Evolutionary conservation across 306 rosid species (phyloP), one percentile per base, ranked within the genome.

Genomic region (Fagus sylvatica): DNA sequence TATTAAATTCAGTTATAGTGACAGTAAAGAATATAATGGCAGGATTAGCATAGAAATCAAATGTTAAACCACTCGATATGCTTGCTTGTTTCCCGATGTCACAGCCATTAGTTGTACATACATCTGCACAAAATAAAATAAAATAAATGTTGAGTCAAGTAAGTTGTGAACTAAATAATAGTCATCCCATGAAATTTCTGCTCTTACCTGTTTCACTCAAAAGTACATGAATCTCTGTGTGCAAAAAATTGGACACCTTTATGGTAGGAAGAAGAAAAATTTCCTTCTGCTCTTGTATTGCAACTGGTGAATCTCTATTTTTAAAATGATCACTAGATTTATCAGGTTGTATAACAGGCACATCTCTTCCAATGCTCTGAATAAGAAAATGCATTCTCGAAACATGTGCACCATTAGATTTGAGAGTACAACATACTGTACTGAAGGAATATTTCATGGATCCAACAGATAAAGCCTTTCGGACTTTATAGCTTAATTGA

Each of bases 211-310:
- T 90, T 86, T 90, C 98, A 79, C 91, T 89, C 79, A 95, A 72
- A 79, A 80, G 69, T 34, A 95, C 97, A 74, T 84, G 88, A 77
- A 95, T 89, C 79, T 95, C 90, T 1, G 87, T 85, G 76, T 88
- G 88, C 89, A 95, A 84, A 70, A 90, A 87, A 82, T 95, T 95
- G 79, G 87, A 89, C 83, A 95, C 86, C 57, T 85, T 86, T 53
- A 95, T 88, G 5, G 98, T 95, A n/a, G 98, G 98, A 78, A 92
- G 93, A 83, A 95, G 85, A 87, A 85, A 87, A 77, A 92, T 88
- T 71, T 92, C 97, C 87, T 89, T 95, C 75, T 95, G 97, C 84
- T 88, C 90, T 59, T 83, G 93, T 87, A 95, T 70, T 49, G 94
- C 83, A 77, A 87, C 88, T 22, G 89, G 81, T 55, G 89, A 84